Percentiles rank a stretch among this genome's conserved stretches.
Evolutionary conservation across 768 basidiomycete species (phyloP).

Genomic region (Strobilomyces confusus): DNA sequence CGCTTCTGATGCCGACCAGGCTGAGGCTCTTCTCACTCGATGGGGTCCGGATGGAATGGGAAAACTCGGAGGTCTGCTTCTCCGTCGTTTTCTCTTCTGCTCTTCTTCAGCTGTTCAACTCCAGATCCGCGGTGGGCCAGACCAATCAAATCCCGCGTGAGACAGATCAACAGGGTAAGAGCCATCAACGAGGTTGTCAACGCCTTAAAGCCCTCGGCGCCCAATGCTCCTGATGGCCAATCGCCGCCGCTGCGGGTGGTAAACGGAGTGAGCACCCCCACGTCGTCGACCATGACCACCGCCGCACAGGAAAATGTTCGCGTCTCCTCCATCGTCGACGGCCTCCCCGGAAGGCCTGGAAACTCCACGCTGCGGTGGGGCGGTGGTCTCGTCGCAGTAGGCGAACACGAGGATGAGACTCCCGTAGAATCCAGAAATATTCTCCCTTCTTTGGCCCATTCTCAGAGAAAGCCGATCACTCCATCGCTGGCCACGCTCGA

Average conservation of each 20-base stretch:
- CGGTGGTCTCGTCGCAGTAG: constrained; percentile 51
- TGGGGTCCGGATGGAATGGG: constrained; percentile 90
- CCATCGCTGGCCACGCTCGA: constrained; percentile 92
- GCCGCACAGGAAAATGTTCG: constrained; percentile 68
- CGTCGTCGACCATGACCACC: constrained; percentile 71
- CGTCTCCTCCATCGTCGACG: constrained; percentile 40
- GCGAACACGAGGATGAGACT: constrained; percentile 51
- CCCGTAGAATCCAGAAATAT: constrained; percentile 18
- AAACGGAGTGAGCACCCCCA: constrained; percentile 68
- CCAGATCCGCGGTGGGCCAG: constrained; percentile 85
- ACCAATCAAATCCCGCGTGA: constrained; percentile 79
- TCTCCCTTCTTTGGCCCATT: constrained; percentile 33
- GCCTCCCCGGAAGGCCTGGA: constrained; percentile 51
- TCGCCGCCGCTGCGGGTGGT: constrained; percentile 67
- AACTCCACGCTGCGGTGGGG: constrained; percentile 61
- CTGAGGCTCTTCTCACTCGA: constrained; percentile 78
- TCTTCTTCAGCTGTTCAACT: constrained; percentile 22
- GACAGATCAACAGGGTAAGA: constrained; percentile 60
- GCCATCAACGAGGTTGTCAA: constrained; percentile 77
- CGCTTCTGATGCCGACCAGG: constrained; percentile 86
- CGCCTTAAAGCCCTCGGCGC: constrained; percentile 57
- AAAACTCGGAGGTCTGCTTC: constrained; percentile 73
- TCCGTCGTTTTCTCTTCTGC: constrained; percentile 10
- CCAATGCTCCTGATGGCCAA: constrained; percentile 37
- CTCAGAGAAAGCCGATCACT: constrained; percentile 56